Conservation (phyloP, 257 asterid genomes). For the Prunella vulgaris region DNA sequence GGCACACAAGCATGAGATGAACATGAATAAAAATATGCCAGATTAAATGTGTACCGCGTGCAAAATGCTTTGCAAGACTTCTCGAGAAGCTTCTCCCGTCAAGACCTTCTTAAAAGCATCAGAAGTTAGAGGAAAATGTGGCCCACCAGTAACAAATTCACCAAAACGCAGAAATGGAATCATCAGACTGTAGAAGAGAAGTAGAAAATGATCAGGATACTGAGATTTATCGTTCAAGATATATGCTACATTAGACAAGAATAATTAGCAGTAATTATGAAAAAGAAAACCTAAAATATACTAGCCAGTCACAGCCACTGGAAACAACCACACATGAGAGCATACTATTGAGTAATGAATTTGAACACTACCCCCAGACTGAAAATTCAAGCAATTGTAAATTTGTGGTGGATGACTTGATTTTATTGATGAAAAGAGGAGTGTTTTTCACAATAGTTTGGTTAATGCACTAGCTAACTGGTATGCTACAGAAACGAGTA, state of each 20-base stretch:
- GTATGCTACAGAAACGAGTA: background rate
- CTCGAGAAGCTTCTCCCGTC: slow-evolving; percentile 82
- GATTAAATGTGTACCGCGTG: slow-evolving; percentile 58
- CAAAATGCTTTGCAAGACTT: slow-evolving; percentile 69
- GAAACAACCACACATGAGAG: background rate
- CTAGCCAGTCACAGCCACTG: background rate
- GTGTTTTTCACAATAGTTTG: background rate
- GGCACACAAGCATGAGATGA: background rate
- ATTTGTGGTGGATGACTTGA: background rate
- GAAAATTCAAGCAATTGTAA: background rate
- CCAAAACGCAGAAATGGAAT: slow-evolving; percentile 86
- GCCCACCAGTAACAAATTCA: slow-evolving; percentile 72
- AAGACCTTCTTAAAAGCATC: slow-evolving; percentile 92
- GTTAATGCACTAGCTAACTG: background rate
- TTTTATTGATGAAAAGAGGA: background rate
- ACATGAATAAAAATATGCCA: slow-evolving; percentile 3
- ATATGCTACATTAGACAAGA: background rate
- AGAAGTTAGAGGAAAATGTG: slow-evolving; percentile 78
- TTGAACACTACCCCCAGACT: background rate
- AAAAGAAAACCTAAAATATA: background rate
- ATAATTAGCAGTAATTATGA: background rate
- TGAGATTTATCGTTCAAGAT: slow-evolving; percentile 7
- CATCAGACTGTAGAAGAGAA: slow-evolving; percentile 50
- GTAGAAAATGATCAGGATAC: slow-evolving; percentile 4
- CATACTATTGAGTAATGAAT: background rate